phyloP scores from a whole-genome alignment of 345 rosid genomes.

The Draba incana region DNA sequence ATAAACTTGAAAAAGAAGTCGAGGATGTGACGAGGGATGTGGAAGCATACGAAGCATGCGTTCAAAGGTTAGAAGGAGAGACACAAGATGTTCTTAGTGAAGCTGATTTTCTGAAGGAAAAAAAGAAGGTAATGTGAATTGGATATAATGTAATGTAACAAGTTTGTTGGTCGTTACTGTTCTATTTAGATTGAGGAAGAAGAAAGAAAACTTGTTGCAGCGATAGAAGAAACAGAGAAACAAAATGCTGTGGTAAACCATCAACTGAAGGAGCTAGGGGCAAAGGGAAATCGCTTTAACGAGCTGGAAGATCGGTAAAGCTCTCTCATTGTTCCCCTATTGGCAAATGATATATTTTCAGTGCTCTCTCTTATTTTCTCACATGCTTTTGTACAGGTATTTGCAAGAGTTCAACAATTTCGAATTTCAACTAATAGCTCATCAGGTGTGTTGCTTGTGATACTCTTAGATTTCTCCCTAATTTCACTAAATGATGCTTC shows the following conservation, averaged over 20 bases:
- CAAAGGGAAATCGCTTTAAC: conserved; percentile 77
- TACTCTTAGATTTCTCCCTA: conserved; percentile 7
- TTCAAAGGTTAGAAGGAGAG: conserved; percentile 75
- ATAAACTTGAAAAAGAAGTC: conserved; percentile 93
- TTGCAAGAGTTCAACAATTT: conserved; percentile 99
- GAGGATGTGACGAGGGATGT: conserved; percentile 91
- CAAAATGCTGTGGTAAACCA: conserved; percentile 67
- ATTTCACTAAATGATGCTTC: conserved; percentile 12
- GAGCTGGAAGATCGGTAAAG: conserved; percentile 90
- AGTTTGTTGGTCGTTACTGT: conserved; percentile 21
- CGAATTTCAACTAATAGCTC: conserved; percentile 83
- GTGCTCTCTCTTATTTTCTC: conserved; percentile 1
- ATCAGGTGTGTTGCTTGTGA: conserved; percentile 67
- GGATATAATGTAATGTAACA: background rate
- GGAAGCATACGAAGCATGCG: conserved; percentile 87
- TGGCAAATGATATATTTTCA: conserved; percentile 1
- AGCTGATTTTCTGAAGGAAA: conserved; percentile 88
- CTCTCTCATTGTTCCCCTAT: conserved; percentile 32
- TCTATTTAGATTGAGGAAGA: conserved; percentile 83
- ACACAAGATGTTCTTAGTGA: conserved; percentile 77
- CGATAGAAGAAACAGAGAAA: conserved; percentile 80
- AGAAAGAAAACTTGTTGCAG: conserved; percentile 86
- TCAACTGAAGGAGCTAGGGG: conserved; percentile 79
- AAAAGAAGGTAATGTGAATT: conserved; percentile 58
- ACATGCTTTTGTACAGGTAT: conserved; percentile 57